A percentile compares a stretch with the other conserved stretches of the same genome.
These are phyloP conservation scores for Trifolium pratense DNA, from an alignment of 306 rosid genomes.

Conservation along the genomic window DNA sequence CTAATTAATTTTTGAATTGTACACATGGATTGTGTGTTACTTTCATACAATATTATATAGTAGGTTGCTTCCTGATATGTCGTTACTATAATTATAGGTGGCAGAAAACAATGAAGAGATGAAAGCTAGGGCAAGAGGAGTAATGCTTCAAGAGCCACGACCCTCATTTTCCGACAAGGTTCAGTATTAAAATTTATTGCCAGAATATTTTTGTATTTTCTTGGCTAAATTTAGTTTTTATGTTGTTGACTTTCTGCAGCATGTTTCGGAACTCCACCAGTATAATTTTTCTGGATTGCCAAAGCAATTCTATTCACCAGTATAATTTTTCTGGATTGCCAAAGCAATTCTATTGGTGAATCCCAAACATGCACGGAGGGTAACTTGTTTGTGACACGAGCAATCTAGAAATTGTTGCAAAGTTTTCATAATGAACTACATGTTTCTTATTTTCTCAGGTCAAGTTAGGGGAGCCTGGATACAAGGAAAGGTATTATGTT, in stretches of 20 bases:
- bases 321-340: conserved; percentile 1
- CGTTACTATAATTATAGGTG: conserved; percentile 54
- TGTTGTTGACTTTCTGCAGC: not conserved
- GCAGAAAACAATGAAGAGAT: conserved; percentile 79
- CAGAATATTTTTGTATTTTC: conserved; percentile 8
- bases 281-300: conserved; percentile 1
- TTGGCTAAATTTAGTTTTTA: conserved; percentile 27
- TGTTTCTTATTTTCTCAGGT: conserved; percentile 58
- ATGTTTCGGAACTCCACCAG: conserved; percentile 26
- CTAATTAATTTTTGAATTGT: conserved; percentile 13
- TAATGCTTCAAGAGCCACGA: conserved; percentile 56
- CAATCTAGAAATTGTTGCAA: conserved; percentile 28
- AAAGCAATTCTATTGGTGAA: conserved; percentile 33
- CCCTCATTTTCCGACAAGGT: conserved; percentile 76
- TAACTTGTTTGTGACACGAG: not conserved
- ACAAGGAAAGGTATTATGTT: conserved; percentile 88
- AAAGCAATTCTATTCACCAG: conserved; percentile 29
- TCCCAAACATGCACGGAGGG: conserved; percentile 27
- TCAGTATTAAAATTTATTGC: conserved; percentile 31
- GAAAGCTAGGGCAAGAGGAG: conserved; percentile 78
- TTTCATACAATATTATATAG: not conserved
- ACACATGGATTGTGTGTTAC: conserved; percentile 34
- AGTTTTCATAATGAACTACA: conserved; percentile 5
- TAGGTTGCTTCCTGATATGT: conserved; percentile 30
- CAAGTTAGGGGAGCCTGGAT: conserved; percentile 94